Evolutionary conservation across 371 early-diverging fungal genomes (phyloP).

Genomic region (Parasitella parasitica): DNA sequence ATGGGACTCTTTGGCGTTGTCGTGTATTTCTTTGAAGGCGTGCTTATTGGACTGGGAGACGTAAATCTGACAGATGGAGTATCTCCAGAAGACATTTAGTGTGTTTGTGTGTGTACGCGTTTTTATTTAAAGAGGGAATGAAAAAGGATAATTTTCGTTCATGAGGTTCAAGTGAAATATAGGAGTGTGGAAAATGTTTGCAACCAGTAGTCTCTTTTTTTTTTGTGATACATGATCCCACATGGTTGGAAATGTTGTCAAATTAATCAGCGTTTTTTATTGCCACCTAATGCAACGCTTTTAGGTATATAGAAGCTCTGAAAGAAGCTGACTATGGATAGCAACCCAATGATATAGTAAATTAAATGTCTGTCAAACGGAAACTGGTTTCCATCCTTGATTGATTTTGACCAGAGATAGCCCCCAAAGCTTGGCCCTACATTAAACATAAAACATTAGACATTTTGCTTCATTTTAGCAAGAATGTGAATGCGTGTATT

Average conservation of each 20-base stretch:
- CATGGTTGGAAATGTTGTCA: not conserved
- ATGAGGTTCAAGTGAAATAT: not conserved
- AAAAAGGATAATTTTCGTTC: not conserved
- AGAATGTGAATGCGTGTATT: not conserved
- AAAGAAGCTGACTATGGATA: slow-evolving; percentile 35
- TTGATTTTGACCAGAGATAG: slow-evolving; percentile 64
- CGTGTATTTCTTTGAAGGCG: slow-evolving; percentile 8
- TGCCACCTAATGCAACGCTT: slow-evolving; percentile 13
- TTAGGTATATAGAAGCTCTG: slow-evolving; percentile 45
- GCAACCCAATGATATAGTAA: slow-evolving; percentile 46
- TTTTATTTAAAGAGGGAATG: not conserved
- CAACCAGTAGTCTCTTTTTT: not conserved
- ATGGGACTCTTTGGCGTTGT: slow-evolving; percentile 17
- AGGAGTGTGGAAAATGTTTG: not conserved
- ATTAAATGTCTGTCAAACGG: slow-evolving; percentile 69
- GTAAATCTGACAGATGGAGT: slow-evolving; percentile 5
- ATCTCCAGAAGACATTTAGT: slow-evolving; percentile 17
- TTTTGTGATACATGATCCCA: not conserved
- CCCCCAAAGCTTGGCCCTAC: slow-evolving; percentile 66
- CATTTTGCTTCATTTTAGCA: too few species aligned
- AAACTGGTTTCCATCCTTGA: slow-evolving; percentile 50
- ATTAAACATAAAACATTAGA: not conserved
- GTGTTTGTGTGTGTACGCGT: not conserved
- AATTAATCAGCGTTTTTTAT: slow-evolving; percentile 1
- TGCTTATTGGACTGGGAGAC: slow-evolving; percentile 5